Conservation (phyloP, 805 yeast genomes). For the Pichia phayaonensis region DNA sequence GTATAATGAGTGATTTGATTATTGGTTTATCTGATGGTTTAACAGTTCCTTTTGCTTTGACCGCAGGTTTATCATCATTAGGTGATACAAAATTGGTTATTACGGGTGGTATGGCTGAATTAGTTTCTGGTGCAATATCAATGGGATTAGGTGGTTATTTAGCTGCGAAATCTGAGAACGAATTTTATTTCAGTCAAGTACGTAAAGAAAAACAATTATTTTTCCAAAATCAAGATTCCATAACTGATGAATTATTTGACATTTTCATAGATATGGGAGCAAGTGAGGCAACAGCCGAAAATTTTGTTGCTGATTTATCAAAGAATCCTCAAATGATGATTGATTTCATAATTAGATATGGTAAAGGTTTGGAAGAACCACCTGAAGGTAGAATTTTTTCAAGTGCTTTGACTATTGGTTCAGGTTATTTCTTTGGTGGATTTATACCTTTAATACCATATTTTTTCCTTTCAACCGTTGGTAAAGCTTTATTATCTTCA, state of each 20-base stretch:
- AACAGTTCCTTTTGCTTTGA: slow-evolving; percentile 97
- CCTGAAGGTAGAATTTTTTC: slow-evolving; percentile 85
- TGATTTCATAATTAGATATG: slow-evolving; percentile 80
- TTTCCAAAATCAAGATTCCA: slow-evolving; percentile 53
- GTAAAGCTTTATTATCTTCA: slow-evolving; percentile 66
- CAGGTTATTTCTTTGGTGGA: slow-evolving; percentile 86
- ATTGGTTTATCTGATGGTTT: slow-evolving; percentile 94
- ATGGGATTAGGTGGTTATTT: slow-evolving; percentile 97
- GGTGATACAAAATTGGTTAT: slow-evolving; percentile 88
- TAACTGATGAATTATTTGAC: slow-evolving; percentile 76
- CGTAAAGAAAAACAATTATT: slow-evolving; percentile 61
- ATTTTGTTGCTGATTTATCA: slow-evolving; percentile 73
- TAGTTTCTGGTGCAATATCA: slow-evolving; percentile 92
- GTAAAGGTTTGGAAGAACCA: slow-evolving; percentile 92
- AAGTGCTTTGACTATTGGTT: slow-evolving; percentile 85
- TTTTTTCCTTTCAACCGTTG: slow-evolving; percentile 72
- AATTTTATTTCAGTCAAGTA: slow-evolving; percentile 66
- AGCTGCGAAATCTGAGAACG: slow-evolving; percentile 87
- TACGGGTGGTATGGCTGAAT: slow-evolving; percentile 97
- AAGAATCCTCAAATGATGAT: slow-evolving; percentile 70
- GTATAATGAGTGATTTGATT: slow-evolving; percentile 88
- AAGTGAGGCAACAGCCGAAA: slow-evolving; percentile 62
- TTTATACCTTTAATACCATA: slow-evolving; percentile 87
- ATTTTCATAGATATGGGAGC: slow-evolving; percentile 69
- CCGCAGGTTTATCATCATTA: slow-evolving; percentile 88